A percentile compares a stretch with the other conserved stretches of the same genome.
Conservation (phyloP, 2,329 filamentous ascomycete species). For the Trichoderma endophyticum region DNA sequence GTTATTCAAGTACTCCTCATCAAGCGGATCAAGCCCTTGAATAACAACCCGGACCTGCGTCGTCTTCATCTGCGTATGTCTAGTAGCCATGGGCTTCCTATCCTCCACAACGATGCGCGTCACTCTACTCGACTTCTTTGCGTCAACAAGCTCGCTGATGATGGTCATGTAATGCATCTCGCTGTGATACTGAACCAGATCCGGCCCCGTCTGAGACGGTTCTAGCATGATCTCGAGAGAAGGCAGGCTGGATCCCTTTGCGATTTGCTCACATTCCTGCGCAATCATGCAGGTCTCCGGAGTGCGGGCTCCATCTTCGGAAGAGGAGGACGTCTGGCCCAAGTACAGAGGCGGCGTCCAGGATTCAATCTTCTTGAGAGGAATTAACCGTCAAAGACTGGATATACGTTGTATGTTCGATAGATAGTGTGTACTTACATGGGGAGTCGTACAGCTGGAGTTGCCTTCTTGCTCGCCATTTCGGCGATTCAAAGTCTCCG, state of each 20-base stretch:
- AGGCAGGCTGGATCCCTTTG: neutral
- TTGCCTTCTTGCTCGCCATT: neutral
- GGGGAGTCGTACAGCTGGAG: neutral
- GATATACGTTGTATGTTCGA: neutral
- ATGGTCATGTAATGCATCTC: neutral
- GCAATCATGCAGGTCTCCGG: neutral
- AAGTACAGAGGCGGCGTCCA: neutral
- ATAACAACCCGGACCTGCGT: neutral
- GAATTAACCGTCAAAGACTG: neutral
- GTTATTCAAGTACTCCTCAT: neutral
- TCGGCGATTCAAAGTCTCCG: neutral
- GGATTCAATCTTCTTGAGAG: neutral
- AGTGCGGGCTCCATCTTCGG: neutral
- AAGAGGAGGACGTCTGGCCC: neutral
- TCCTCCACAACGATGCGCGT: neutral
- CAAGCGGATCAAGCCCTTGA: neutral
- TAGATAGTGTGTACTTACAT: neutral
- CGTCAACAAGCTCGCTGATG: neutral
- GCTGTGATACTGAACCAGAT: neutral
- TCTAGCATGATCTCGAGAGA: neutral
- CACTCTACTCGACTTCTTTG: neutral
- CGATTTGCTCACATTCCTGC: neutral
- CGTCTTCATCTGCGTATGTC: neutral
- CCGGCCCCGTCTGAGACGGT: neutral
- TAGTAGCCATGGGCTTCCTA: neutral